Base-by-base conservation (phyloP, 306 rosid genomes). In the Cicer arietinum region DNA sequence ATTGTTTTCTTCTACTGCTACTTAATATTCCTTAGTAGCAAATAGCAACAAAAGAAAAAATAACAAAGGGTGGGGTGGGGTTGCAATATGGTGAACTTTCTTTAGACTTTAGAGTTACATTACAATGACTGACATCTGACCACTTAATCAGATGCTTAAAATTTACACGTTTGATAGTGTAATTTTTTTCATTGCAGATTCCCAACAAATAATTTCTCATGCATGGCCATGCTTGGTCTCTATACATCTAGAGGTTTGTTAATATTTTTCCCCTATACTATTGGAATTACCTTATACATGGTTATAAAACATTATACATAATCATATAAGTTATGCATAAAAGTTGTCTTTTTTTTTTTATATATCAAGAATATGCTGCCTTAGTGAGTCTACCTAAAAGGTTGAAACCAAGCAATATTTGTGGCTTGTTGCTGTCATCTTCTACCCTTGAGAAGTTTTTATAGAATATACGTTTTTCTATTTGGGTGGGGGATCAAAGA, bases 201-300 rank as follows among this genome's bases (percentile, higher is more conserved):
- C 96, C 81, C 93, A 87, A 79, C 71, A 48, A 45, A 90, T 92
- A 80, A 92, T 92, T 70, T 87, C 92, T 18, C 71, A 6, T 20
- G 97, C 93, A 81, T 92, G 97, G 92, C 96, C 96, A 58, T 96
- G 97, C 77, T 90, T 92, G 85, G 75, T 84, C 77, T 90, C 93
- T 77, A 72, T 92, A 64, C 90, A 87, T 83, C 79, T 92, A 16
- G 96, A 92, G 97, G 96, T 92, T 82, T 82, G 83, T 63, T 78
- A 25, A 20, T 57, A 48, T 53, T 35, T 60, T 37, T 60, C 6
- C 10, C 20, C 45, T 39, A 47, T 46, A 73, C 59, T 18, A 77
- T 63, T 57, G 65, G 54, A 84, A 61, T 73, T 39, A 51, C 39
- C 61, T n/a, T 25, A 17, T 41, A 7, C 60, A 35, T 71, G 66